phyloP scores from a whole-genome alignment of 1,284 basidiomycete genomes.

The Singerocomus rubriflavus region DNA sequence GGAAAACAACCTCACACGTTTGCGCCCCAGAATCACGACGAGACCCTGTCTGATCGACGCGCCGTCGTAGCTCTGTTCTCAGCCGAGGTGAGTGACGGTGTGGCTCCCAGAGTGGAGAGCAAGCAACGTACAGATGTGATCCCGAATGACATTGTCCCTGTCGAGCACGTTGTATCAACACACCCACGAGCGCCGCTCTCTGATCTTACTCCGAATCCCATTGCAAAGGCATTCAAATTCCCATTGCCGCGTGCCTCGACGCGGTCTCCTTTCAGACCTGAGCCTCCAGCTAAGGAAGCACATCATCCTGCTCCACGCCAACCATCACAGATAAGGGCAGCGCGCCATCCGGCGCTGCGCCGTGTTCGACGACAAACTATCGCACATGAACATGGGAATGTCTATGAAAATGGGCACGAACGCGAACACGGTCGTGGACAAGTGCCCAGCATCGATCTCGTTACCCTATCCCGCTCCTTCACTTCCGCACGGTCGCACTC shows the following conservation, averaged over 20 bases:
- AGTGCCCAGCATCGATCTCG: slow-evolving; percentile 27
- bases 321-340: neutral
- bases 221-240: slow-evolving; percentile 8
- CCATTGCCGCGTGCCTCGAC: slow-evolving; percentile 23
- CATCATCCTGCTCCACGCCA: neutral
- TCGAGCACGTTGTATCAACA: slow-evolving; percentile 4
- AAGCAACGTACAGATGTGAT: neutral
- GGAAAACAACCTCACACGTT: neutral
- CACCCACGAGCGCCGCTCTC: neutral
- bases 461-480: slow-evolving; percentile 16
- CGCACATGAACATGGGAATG: neutral
- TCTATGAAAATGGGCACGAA: neutral
- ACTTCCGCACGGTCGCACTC: slow-evolving; percentile 16
- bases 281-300: neutral
- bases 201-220: neutral
- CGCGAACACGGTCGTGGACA: neutral
- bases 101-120: neutral
- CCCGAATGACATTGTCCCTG: neutral
- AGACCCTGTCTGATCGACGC: neutral
- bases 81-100: neutral
- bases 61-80: slow-evolving; percentile 2
- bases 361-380: slow-evolving; percentile 20
- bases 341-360: slow-evolving; percentile 10
- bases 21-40: neutral
- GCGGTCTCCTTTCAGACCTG: slow-evolving; percentile 21